A percentile compares a stretch with the other conserved stretches of the same genome.
Conservation (phyloP, 768 basidiomycete species). For the Pholiota conissans region DNA sequence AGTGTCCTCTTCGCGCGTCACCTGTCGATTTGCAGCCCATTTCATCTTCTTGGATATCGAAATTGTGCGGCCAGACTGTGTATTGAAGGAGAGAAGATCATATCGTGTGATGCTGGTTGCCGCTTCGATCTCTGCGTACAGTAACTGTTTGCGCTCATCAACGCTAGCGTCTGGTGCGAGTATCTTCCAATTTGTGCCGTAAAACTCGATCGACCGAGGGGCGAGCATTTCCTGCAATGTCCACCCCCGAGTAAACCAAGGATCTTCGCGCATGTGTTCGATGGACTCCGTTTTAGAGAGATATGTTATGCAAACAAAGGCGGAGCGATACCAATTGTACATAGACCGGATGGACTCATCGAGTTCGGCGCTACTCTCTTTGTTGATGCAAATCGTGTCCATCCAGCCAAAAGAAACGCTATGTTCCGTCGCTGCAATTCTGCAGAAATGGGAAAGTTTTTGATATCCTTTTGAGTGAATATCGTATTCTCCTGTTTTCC, state of each 20-base stretch:
- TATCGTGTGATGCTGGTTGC: neutral
- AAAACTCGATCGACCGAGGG: neutral
- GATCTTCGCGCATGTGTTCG: neutral
- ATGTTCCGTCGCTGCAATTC: no score
- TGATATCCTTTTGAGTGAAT: no score
- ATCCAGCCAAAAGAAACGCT: neutral
- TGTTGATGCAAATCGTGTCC: conserved; percentile 13
- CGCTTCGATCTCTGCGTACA: neutral
- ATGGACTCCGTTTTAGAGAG: neutral
- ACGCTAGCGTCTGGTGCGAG: neutral
- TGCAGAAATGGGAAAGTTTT: no score
- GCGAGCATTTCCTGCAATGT: conserved; percentile 14
- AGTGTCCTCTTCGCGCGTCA: neutral
- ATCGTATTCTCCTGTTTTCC: no score
- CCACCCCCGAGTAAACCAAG: conserved; percentile 13
- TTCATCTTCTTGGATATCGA: neutral
- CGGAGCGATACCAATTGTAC: conserved; percentile 9
- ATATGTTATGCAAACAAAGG: conserved; percentile 2
- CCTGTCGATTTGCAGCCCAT: neutral
- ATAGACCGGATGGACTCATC: conserved; percentile 13
- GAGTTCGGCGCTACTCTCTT: conserved; percentile 11
- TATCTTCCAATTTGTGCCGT: neutral
- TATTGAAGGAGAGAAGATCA: neutral
- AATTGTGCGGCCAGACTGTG: neutral
- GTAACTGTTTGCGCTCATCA: neutral